Evolutionary conservation across 495 filamentous ascomycete species (phyloP), one percentile per base, ranked within the genome.

Genomic region (Lasiosphaeriaceae sp.): DNA sequence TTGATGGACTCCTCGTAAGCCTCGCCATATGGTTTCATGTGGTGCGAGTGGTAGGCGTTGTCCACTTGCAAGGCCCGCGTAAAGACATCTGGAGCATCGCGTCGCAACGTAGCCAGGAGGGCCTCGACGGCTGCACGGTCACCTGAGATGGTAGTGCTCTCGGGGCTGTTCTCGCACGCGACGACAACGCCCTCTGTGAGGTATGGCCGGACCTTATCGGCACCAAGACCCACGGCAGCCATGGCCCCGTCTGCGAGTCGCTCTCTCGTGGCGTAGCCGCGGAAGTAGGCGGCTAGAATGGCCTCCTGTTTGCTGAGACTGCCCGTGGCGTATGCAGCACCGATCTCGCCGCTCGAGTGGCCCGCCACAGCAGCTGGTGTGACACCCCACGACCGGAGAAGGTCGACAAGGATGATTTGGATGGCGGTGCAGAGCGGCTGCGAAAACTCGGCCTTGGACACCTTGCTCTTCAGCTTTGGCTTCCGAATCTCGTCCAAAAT

Each of bases 261-360:
- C n/a, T n/a, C n/a, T n/a, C n/a, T n/a, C n/a, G n/a, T n/a, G n/a
- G n/a, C n/a, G n/a, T n/a, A n/a, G 1, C 76, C 66, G 43, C 71
- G 68, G 59, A 78, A 60, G 66, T 74, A 70, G 26, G 83, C 74
- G 6, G 83, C 62, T 19, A 70, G 63, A 77, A 82, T 82, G 2
- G 74, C 77, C 0, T 71, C 73, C 2, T 83, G 77, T 0, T 75
- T 67, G 1, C 56, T 54, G 2, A 82, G 37, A 8, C 58, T 52
- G 1, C 74, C 72, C 1, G 73, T 66, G 4, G 73, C 71, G 52
- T 76, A 79, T 0, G 77, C 75, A 1, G 75, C 77, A 0, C 49
- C 77, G 50, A 86, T 85, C 54, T 87, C 84, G 8, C 84, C 84
- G 39, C 73, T 79, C 0, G 81, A 85, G 58, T 86, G 83, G 21